These are phyloP conservation scores for Mucor sp. DNA, from an alignment of 371 early-diverging fungal species.

Conservation along the genomic window DNA sequence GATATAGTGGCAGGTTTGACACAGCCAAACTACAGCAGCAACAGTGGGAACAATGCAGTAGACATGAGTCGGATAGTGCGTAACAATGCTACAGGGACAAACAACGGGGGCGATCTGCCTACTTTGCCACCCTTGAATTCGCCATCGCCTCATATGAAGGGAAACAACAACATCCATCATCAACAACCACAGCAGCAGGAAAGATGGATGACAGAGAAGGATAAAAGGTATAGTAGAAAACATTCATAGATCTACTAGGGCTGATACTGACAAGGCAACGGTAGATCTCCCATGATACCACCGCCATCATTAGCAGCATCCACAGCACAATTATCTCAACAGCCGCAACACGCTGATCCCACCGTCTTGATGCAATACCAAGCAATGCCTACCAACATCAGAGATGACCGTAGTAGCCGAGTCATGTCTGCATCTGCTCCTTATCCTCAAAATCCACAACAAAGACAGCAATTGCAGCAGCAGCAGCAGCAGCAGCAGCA, in stretches of 20 bases:
- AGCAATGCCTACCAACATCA: background rate
- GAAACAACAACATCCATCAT: background rate
- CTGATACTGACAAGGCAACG: background rate
- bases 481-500: conserved; percentile 5
- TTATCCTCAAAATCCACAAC: conserved; percentile 3
- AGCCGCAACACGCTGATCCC: conserved; percentile 12
- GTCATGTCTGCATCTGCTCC: background rate
- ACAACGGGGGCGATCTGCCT: conserved; percentile 9
- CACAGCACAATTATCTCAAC: background rate
- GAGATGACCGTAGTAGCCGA: conserved; percentile 4
- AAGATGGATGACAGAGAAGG: conserved; percentile 8
- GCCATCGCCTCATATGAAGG: conserved; percentile 4
- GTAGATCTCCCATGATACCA: conserved; percentile 6
- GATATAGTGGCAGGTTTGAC: conserved; percentile 12
- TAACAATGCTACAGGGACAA: background rate
- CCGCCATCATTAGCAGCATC: background rate
- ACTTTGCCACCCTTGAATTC: conserved; percentile 25
- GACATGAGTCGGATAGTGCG: background rate
- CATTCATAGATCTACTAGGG: too few species aligned
- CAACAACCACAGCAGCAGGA: background rate
- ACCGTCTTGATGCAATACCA: conserved; percentile 21
- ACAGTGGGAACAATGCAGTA: background rate
- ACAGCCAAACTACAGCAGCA: background rate
- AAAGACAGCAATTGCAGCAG: background rate
- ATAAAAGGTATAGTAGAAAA: background rate